Conservation (phyloP, 768 basidiomycete species). For the Termitomyces sp. region DNA sequence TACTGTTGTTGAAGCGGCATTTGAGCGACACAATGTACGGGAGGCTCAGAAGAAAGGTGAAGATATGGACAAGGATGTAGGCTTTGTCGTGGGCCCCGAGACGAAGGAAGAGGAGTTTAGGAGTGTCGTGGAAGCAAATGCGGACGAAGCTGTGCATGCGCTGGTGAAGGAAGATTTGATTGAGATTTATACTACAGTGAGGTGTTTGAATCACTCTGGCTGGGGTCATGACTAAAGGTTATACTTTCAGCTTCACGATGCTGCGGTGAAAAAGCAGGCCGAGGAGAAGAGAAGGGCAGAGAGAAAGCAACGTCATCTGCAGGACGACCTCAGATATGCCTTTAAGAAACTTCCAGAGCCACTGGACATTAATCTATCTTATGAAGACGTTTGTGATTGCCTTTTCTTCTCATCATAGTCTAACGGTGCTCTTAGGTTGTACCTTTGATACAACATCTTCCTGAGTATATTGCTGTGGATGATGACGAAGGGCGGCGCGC, state of each 20-base stretch:
- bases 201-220: slow-evolving; percentile 17
- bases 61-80: slow-evolving; percentile 18
- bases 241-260: slow-evolving; percentile 57
- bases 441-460: slow-evolving; percentile 73
- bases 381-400: slow-evolving; percentile 66
- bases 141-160: slow-evolving; percentile 43
- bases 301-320: slow-evolving; percentile 77
- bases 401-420: background rate
- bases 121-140: slow-evolving; percentile 49
- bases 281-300: slow-evolving; percentile 88
- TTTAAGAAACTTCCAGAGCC: slow-evolving; percentile 85
- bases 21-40: slow-evolving; percentile 44
- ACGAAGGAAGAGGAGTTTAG: slow-evolving; percentile 65
- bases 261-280: slow-evolving; percentile 67
- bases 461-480: slow-evolving; percentile 83
- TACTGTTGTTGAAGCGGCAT: slow-evolving; percentile 55
- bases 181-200: slow-evolving; percentile 59
- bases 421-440: slow-evolving; percentile 42
- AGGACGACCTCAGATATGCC: slow-evolving; percentile 95
- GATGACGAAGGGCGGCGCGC: slow-evolving; percentile 79
- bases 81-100: slow-evolving; percentile 43
- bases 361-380: slow-evolving; percentile 68
- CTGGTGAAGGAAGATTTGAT: slow-evolving; percentile 49
- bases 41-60: slow-evolving; percentile 23
- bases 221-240: slow-evolving; percentile 1